Base-by-base conservation (phyloP, 305 asterid genomes). In the Rubia peregrina region DNA sequence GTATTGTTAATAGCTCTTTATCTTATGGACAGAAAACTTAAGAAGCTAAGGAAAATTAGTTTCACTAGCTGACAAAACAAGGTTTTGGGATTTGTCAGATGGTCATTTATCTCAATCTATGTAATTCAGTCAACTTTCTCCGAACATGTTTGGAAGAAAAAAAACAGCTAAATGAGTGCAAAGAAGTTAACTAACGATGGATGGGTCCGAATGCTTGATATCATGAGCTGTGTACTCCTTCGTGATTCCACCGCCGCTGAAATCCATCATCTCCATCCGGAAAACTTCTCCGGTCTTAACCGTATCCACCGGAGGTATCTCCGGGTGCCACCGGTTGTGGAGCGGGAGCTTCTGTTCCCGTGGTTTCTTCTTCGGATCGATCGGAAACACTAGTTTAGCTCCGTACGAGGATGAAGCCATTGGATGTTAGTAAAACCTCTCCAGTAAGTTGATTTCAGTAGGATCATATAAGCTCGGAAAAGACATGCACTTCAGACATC, bases 241-340 rank as follows among this genome's bases (percentile, higher is more conserved):
- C 0, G 96, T 86, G 46, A 88, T 83, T 16, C 88, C 84, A 13
- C 95, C 96, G 12, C 93, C 96, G 67, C 84, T 86, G 76, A 76
- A 91, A 79, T 89, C 97, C 61, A 87, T 82, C 97, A 89, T 88
- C 89, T 91, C 96, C 14, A 91, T 87, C 84, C 91, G 72, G 82
- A 89, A 91, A 68, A 87, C 65, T 65, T 91, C 88, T 0, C 90
- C 91, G 38, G 85, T 44, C 68, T 16, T 66, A 26, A 84, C 83
- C 80, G 82, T 80, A 0, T 79, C 80, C 6, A 84, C 87, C 3
- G 81, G 83, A n/a, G 87, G 85, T 57, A 86, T 84, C 40, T 80
- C 85, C n/a, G 83, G 88, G 59, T 80, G 88, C 88, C 90, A 86
- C 33, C 87, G 79, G 62, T 83, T 85, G 77, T 85, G 90, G 24